Conservation (phyloP, 1,139 yeast species). For the Candida dubliniensis region DNA sequence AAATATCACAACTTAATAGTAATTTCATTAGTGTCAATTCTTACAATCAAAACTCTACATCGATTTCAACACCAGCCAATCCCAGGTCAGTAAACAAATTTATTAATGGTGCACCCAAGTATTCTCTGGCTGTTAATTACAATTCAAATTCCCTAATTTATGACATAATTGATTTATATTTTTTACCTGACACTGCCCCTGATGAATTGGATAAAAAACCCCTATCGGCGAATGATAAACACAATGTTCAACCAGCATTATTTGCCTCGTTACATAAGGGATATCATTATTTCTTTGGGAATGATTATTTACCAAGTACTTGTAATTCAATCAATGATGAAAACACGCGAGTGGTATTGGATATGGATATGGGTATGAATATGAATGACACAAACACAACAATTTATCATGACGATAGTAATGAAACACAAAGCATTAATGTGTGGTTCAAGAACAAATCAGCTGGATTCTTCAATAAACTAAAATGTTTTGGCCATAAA, state of each 20-base stretch:
- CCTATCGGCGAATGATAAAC: background rate
- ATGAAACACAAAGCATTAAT: background rate
- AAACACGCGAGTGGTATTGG: background rate
- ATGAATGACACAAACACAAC: too few relatives aligned
- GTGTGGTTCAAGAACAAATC: background rate
- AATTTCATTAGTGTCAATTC: slow-evolving; percentile 1
- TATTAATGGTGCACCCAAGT: slow-evolving; percentile 1
- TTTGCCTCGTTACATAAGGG: slow-evolving; percentile 13
- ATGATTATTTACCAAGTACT: slow-evolving; percentile 4
- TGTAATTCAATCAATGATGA: background rate
- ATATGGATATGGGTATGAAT: background rate
- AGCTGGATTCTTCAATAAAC: background rate
- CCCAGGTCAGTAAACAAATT: slow-evolving; percentile 1
- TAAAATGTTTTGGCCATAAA: background rate
- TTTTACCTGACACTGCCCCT: slow-evolving; percentile 6
- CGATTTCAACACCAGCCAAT: background rate
- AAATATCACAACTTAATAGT: slow-evolving; percentile 4
- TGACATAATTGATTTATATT: slow-evolving; percentile 12
- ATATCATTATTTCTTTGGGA: slow-evolving; percentile 10
- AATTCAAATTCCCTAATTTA: slow-evolving; percentile 4
- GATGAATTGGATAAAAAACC: background rate
- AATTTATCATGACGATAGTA: background rate
- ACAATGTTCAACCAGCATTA: slow-evolving; percentile 3
- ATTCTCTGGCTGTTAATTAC: background rate
- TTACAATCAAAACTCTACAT: background rate